These are phyloP conservation scores for Russula vinacea DNA, from an alignment of 768 basidiomycete species.

Conservation along the genomic window DNA sequence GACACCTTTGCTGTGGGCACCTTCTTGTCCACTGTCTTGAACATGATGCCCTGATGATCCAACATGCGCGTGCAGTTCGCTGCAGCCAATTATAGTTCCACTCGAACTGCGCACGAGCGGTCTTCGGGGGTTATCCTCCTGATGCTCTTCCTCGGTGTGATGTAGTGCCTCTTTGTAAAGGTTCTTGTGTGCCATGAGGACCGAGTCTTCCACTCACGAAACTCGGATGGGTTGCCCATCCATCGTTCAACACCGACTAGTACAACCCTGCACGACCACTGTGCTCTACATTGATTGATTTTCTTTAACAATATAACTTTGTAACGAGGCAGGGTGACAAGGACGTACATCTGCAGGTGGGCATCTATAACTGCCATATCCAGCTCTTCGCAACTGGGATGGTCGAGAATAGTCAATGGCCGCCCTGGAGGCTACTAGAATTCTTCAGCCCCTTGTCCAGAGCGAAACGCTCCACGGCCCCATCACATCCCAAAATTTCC, in stretches of 20 bases:
- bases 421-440: conserved; percentile 27
- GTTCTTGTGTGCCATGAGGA: conserved; percentile 86
- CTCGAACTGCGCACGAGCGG: conserved; percentile 89
- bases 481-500: conserved; percentile 88
- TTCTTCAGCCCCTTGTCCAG: conserved; percentile 35
- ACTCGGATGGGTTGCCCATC: conserved; percentile 96
- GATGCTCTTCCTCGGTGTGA: conserved; percentile 94
- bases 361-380: conserved; percentile 86
- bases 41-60: conserved; percentile 89
- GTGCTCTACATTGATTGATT: conserved; percentile 77
- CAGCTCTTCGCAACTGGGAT: conserved; percentile 60
- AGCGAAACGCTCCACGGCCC: conserved; percentile 48
- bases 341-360: conserved; percentile 71
- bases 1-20: conserved; percentile 70
- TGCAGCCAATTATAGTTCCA: conserved; percentile 98
- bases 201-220: conserved; percentile 87
- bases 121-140: too few relatives aligned
- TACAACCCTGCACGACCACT: conserved; percentile 98
- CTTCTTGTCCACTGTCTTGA: conserved; percentile 90
- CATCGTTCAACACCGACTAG: conserved; percentile 92
- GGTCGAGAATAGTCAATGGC: conserved; percentile 34
- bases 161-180: conserved; percentile 95
- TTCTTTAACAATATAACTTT: conserved; percentile 6
- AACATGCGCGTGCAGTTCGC: conserved; percentile 90
- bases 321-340: conserved; percentile 6